Evolutionary conservation across 2,329 filamentous ascomycete genomes (phyloP).

Genomic region (Apiospora malaysiana): DNA sequence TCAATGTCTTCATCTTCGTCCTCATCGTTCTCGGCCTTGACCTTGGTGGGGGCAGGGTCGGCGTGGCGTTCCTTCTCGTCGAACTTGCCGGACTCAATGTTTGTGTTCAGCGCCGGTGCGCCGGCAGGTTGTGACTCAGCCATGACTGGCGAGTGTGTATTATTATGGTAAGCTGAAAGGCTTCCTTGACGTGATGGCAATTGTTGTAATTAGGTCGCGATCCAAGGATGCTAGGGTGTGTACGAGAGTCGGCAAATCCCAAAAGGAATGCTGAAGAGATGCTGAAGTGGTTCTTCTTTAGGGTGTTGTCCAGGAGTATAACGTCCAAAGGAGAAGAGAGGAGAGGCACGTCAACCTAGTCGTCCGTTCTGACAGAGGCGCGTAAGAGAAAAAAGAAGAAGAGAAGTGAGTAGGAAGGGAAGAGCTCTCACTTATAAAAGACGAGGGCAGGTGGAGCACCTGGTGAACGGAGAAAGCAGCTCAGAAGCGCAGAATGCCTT

Average conservation of each 20-base stretch:
- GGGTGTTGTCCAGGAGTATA: slow-evolving; percentile 20
- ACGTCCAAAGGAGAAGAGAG: slow-evolving; percentile 21
- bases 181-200: slow-evolving; percentile 7
- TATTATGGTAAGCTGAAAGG: slow-evolving; percentile 22
- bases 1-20: slow-evolving; percentile 87
- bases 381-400: slow-evolving; percentile 22
- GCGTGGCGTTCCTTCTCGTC: slow-evolving; percentile 63
- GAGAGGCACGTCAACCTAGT: slow-evolving; percentile 24
- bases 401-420: background rate
- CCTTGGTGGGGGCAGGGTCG: slow-evolving; percentile 44
- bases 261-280: slow-evolving; percentile 22
- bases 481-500: slow-evolving; percentile 20
- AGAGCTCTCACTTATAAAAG: slow-evolving; percentile 19
- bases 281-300: slow-evolving; percentile 20
- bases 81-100: slow-evolving; percentile 69
- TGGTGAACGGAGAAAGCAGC: slow-evolving; percentile 21
- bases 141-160: slow-evolving; percentile 47
- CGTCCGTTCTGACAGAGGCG: slow-evolving; percentile 21
- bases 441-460: slow-evolving; percentile 24
- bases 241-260: slow-evolving; percentile 18
- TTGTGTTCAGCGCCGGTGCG: slow-evolving; percentile 66
- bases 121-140: slow-evolving; percentile 59
- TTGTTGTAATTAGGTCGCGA: slow-evolving; percentile 20
- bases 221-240: slow-evolving; percentile 21
- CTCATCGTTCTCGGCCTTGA: slow-evolving; percentile 61